These are phyloP conservation scores for Pestalotiopsis sp. DNA, from an alignment of 2,329 filamentous ascomycete genomes.

Conservation along the genomic window DNA sequence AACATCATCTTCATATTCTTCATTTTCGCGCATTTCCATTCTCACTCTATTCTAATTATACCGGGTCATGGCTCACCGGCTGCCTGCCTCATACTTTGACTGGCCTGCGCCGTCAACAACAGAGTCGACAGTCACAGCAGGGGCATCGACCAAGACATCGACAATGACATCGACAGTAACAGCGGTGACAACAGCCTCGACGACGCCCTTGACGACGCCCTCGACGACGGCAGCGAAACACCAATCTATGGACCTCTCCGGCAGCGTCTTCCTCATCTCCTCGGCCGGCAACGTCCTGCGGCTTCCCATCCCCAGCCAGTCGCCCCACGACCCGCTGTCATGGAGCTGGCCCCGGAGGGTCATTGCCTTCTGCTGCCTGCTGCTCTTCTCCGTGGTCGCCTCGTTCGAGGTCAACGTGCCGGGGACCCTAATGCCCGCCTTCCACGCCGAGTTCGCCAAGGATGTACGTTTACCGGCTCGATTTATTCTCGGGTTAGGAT, in stretches of 20 bases:
- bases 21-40: background rate
- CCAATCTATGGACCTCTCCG: constrained; percentile 19
- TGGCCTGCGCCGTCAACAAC: background rate
- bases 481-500: too few relatives aligned
- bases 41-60: background rate
- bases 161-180: too few relatives aligned
- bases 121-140: background rate
- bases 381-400: background rate
- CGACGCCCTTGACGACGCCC: background rate
- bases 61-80: background rate
- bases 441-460: background rate
- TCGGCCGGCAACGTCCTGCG: constrained; percentile 31
- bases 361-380: constrained; percentile 14
- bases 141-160: too few relatives aligned
- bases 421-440: background rate
- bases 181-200: too few relatives aligned
- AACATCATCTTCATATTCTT: background rate
- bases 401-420: background rate
- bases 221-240: background rate
- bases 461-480: background rate
- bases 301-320: constrained; percentile 35
- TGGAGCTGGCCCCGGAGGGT: constrained; percentile 26
- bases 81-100: constrained; percentile 1
- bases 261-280: constrained; percentile 35
- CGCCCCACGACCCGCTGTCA: constrained; percentile 30